Conservation (phyloP, 768 basidiomycete genomes). For the Boletus subcaerulescens region DNA sequence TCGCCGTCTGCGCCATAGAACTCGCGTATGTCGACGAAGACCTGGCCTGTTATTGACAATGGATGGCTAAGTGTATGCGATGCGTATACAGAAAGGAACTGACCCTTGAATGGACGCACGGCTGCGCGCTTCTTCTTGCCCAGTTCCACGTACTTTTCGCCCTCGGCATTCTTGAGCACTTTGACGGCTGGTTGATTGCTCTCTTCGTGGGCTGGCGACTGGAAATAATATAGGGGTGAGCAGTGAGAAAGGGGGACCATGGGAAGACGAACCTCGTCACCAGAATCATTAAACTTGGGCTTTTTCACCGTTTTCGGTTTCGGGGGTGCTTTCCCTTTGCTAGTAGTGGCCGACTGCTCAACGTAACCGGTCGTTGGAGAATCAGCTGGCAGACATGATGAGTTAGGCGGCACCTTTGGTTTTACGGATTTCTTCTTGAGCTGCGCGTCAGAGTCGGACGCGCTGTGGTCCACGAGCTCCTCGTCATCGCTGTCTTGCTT, state of each 20-base stretch:
- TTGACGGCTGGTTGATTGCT: not conserved
- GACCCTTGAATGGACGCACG: constrained; percentile 50
- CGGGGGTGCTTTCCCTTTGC: constrained; percentile 14
- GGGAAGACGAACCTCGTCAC: constrained; percentile 8
- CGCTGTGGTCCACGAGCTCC: constrained; percentile 3
- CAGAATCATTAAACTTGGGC: constrained; percentile 23
- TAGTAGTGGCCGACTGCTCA: not conserved
- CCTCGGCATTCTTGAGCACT: constrained; percentile 22
- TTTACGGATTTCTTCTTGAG: constrained; percentile 1
- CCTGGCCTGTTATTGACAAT: constrained; percentile 36
- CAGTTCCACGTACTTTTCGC: constrained; percentile 55
- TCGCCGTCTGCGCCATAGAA: constrained; percentile 60
- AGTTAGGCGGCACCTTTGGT: constrained; percentile 11
- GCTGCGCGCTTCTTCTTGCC: constrained; percentile 72
- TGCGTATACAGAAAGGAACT: not conserved
- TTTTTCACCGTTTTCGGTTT: constrained; percentile 35
- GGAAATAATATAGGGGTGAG: constrained; percentile 16
- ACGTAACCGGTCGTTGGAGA: not conserved
- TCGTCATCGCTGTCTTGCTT: constrained; percentile 18
- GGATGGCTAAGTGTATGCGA: constrained; percentile 26
- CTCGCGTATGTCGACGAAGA: constrained; percentile 71
- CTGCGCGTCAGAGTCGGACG: constrained; percentile 17
- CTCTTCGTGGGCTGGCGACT: constrained; percentile 14
- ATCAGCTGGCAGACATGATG: not conserved
- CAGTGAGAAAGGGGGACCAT: not conserved